Evolutionary conservation across 2,329 filamentous ascomycete species (phyloP).

Genomic region (Microascus cirrosus): DNA sequence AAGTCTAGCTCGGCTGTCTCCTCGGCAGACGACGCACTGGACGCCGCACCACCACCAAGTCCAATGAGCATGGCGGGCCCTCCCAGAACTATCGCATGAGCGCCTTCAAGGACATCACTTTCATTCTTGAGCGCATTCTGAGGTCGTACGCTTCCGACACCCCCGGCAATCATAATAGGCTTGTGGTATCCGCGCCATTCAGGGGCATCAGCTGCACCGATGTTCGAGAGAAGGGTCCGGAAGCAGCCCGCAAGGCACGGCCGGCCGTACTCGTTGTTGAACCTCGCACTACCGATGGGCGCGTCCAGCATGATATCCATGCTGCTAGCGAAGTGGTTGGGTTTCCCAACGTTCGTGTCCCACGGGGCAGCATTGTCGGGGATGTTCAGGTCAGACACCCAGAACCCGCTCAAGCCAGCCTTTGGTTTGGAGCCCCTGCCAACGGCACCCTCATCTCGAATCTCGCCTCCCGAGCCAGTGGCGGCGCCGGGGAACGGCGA

Average conservation of each 20-base stretch:
- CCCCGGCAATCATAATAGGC: conserved; percentile 96
- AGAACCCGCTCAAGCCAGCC: conserved; percentile 84
- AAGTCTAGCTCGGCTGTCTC: conserved; percentile 89
- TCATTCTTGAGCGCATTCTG: conserved; percentile 82
- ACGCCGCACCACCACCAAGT: conserved; percentile 88
- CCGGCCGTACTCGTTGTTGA: conserved; percentile 96
- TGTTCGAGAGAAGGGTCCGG: conserved; percentile 69
- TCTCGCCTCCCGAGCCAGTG: conserved; percentile 90
- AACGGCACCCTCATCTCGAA: conserved; percentile 89
- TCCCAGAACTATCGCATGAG: conserved; percentile 83
- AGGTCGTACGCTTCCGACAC: conserved; percentile 83
- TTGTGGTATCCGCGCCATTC: conserved; percentile 93
- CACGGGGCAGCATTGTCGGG: conserved; percentile 74
- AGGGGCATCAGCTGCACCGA: conserved; percentile 35
- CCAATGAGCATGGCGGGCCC: conserved; percentile 97
- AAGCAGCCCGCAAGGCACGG: conserved; percentile 86
- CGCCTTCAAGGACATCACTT: conserved; percentile 70
- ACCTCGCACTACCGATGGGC: conserved; percentile 85
- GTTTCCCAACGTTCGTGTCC: conserved; percentile 85
- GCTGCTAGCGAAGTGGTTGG: conserved; percentile 83
- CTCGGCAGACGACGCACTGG: conserved; percentile 79
- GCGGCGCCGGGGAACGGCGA: conserved; percentile 88
- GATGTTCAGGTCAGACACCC: conserved; percentile 87
- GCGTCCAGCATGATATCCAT: conserved; percentile 97
- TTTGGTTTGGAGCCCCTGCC: conserved; percentile 88